These are phyloP conservation scores for Macrophomina tecta DNA, from an alignment of 2,329 filamentous ascomycete genomes.

Conservation along the genomic window DNA sequence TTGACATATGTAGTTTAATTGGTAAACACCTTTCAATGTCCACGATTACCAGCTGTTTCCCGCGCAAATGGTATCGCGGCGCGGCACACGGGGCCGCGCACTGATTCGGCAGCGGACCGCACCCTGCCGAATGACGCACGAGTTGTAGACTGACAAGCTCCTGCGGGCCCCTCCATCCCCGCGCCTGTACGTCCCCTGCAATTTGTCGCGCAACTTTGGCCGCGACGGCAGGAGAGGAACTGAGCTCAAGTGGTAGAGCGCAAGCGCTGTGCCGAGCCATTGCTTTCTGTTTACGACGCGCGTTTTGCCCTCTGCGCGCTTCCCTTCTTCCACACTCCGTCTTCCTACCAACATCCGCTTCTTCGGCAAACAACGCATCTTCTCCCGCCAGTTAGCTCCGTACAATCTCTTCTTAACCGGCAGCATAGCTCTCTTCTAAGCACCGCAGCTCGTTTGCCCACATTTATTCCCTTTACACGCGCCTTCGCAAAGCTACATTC, in stretches of 20 bases:
- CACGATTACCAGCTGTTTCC: no score
- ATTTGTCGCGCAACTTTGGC: not conserved
- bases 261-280: no score
- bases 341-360: not conserved
- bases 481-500: not conserved
- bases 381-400: no score
- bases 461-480: not conserved
- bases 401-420: no score
- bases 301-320: not conserved
- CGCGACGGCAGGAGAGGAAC: not conserved
- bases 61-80: not conserved
- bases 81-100: not conserved
- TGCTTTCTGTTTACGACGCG: no score
- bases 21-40: not conserved
- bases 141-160: no score
- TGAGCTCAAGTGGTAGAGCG: not conserved
- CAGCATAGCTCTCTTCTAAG: not conserved
- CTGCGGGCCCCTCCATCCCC: not conserved
- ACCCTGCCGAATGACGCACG: constrained; percentile 5
- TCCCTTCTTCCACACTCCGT: not conserved
- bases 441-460: not conserved
- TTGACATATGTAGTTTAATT: constrained; percentile 7
- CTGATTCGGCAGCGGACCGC: constrained; percentile 3
- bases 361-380: no score
- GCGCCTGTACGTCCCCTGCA: not conserved